Evolutionary conservation across 2,329 filamentous ascomycete genomes (phyloP).

Genomic region (Apiospora saccharicola): DNA sequence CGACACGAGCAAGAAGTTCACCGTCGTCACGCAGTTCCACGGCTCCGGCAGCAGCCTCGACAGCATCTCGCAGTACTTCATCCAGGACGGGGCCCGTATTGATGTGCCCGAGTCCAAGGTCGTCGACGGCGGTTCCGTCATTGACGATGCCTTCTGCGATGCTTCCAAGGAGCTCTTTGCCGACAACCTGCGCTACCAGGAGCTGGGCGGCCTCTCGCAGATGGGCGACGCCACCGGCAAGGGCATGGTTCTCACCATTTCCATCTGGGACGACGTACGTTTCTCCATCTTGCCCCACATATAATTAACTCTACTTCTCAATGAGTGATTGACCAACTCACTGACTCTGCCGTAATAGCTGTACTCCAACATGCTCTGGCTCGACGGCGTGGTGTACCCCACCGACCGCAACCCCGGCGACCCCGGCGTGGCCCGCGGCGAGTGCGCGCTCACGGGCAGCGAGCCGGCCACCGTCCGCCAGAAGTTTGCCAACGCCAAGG

Average conservation of each 20-base stretch:
- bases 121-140: slow-evolving; percentile 39
- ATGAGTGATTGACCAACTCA: slow-evolving; percentile 5
- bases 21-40: slow-evolving; percentile 66
- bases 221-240: slow-evolving; percentile 60
- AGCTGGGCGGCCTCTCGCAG: slow-evolving; percentile 56
- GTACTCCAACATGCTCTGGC: slow-evolving; percentile 69
- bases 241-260: slow-evolving; percentile 68
- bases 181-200: slow-evolving; percentile 56
- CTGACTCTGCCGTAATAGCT: no score
- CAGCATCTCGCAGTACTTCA: slow-evolving; percentile 63
- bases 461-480: slow-evolving; percentile 50
- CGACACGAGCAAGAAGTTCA: slow-evolving; percentile 62
- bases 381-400: slow-evolving; percentile 63
- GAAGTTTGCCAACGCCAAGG: slow-evolving; percentile 46
- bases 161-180: slow-evolving; percentile 59
- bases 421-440: slow-evolving; percentile 54
- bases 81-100: slow-evolving; percentile 62
- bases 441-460: slow-evolving; percentile 52
- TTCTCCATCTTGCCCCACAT: neutral
- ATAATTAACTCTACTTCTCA: no score
- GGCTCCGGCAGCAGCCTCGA: slow-evolving; percentile 54
- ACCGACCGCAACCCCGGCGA: slow-evolving; percentile 43
- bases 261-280: slow-evolving; percentile 61
- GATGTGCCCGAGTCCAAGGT: slow-evolving; percentile 48
- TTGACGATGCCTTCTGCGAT: slow-evolving; percentile 62